Evolutionary conservation across 108 stramenopile species (phyloP), one percentile per base, ranked within the genome.

Genomic region (Mayamaea pseudoterrestris): DNA sequence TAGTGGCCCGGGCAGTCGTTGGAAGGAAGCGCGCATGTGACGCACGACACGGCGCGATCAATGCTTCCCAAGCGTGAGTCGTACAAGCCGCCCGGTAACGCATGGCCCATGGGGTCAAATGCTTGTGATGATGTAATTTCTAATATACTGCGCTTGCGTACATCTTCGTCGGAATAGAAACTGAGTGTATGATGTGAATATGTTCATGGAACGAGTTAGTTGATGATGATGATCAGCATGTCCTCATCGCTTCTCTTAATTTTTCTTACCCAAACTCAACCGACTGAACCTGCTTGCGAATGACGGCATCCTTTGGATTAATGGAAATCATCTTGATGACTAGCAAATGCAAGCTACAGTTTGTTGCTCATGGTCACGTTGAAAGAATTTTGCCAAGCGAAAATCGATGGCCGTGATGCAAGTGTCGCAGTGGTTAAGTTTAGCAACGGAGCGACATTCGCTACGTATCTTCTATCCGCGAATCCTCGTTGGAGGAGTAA

Each of bases 1-100:
- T 88, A 59, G 63, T 99, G 99, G 8, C 99, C 99, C 2, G 96
- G 93, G 50, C 99, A 99, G 18, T 69, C 37, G 11, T 57, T 20
- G 32, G 66, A 88, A 30, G 67, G 46, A 27, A 78, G 65, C 1
- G 80, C 83, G 66, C 99, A 99, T 5, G 99, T 99, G 17, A 66
- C 39, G 73, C 99, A 99, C 26, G 72, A 57, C 8, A 39, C 42
- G 9, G 44, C 28, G 12, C 85, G 71, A n/a, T n/a, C n/a, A 30
- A 50, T 39, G 0, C 96, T 95, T 11, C 98, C 98, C 46, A 99
- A 47, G 3, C 73, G 62, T 1, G 88, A 80, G 64, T 99, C 98
- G 68, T 97, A 98, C 31, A 97, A 69, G 30, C 98, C 98, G 35
- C 70, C 47, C 0, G 91, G 90, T 13, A 95, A 55, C 17, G 96